phyloP scores from a whole-genome alignment of 2,329 filamentous ascomycete species.

The Botrytis tulipae region DNA sequence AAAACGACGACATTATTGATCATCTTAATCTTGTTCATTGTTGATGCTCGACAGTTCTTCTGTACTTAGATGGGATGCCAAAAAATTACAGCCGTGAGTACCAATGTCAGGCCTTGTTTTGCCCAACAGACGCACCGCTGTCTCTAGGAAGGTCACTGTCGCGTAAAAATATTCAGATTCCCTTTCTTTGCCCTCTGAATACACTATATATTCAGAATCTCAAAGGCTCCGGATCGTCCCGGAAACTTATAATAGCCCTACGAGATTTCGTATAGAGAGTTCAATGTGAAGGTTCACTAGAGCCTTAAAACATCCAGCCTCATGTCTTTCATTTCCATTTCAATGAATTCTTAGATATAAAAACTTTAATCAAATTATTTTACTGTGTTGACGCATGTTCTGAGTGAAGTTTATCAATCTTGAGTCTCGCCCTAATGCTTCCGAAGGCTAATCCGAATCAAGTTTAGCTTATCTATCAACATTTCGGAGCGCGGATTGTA shows the following conservation, averaged over 20 bases:
- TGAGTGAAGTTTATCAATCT: neutral
- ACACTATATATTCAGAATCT: neutral
- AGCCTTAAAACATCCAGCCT: neutral
- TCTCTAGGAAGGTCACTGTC: neutral
- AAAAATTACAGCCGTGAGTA: neutral
- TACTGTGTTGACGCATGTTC: neutral
- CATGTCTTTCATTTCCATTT: neutral
- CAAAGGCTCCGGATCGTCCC: neutral
- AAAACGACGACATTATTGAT: neutral
- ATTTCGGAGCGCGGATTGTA: constrained; percentile 20
- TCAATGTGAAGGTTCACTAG: neutral
- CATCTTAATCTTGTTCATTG: neutral
- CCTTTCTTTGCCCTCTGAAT: neutral
- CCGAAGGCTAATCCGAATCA: constrained; percentile 14
- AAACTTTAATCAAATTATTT: neutral
- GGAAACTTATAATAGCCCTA: neutral
- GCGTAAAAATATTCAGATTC: neutral
- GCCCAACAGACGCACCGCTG: neutral
- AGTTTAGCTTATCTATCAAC: constrained; percentile 21
- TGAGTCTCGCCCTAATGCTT: constrained; percentile 18
- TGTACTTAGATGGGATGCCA: neutral
- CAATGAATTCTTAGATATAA: neutral
- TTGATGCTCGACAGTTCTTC: neutral
- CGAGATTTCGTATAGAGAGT: neutral
- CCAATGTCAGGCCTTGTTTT: neutral